Conservation (phyloP, 208 protist genomes). For the Herpetomonas samuelpessoai region DNA sequence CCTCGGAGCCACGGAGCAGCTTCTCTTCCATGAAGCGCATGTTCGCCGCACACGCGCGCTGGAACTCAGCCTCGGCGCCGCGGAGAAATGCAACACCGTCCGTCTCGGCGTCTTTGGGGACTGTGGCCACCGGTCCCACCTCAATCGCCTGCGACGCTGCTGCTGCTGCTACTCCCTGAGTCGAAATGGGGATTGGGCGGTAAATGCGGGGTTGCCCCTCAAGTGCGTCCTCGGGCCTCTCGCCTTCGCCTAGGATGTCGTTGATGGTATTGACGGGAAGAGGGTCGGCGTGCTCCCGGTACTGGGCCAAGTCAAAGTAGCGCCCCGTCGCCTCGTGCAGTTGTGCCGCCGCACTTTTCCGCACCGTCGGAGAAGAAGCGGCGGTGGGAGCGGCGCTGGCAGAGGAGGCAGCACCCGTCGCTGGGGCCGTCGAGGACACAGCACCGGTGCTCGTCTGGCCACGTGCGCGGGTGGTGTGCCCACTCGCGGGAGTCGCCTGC, state of each 20-base stretch:
- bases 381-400: background rate
- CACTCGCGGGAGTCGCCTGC: no score
- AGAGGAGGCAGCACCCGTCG: background rate
- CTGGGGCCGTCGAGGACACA: no score
- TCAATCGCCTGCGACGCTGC: constrained; percentile 5
- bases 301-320: constrained; percentile 28
- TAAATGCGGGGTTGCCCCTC: constrained; percentile 18
- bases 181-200: constrained; percentile 30
- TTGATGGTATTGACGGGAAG: constrained; percentile 63
- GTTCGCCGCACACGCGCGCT: constrained; percentile 41
- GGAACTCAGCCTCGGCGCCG: constrained; percentile 46
- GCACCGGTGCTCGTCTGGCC: no score
- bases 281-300: constrained; percentile 24
- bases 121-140: constrained; percentile 8
- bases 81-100: constrained; percentile 68
- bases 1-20: no score
- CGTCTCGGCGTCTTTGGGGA: constrained; percentile 15
- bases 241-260: constrained; percentile 19
- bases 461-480: no score
- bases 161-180: no score
- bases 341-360: constrained; percentile 9
- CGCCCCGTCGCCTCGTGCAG: constrained; percentile 38
- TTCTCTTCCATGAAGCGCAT: constrained; percentile 54
- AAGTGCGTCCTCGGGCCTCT: constrained; percentile 8
- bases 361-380: background rate